Base-by-base conservation (phyloP, 495 filamentous ascomycete genomes). In the Parathielavia hyrcaniae region DNA sequence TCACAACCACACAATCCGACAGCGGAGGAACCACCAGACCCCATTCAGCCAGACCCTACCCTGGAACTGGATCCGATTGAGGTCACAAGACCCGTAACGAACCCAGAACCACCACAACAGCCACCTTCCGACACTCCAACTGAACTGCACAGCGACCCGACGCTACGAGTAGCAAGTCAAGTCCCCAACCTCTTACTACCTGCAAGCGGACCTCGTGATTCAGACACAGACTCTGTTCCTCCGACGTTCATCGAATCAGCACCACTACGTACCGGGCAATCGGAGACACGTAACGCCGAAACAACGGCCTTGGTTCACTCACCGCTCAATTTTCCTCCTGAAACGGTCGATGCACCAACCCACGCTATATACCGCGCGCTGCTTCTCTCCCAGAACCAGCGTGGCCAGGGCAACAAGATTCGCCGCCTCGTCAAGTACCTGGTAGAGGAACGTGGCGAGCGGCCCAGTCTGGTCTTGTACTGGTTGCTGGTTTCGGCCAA, bases 401-500 rank as follows among this genome's bases (percentile, higher is more conserved):
- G 17, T 26, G 52, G 32, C 14, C 17, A 55, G 12, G 36, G 34
- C 8, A 14, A 17, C 5, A 53, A 55, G 34, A 71, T 75, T 55
- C 63, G 73, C 10, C 64, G 67, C 5, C 57, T 82, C 12, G 79
- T 83, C 5, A 68, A 77, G 53, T 74, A 81, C 50, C 72, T 96
- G 20, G 72, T 96, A 50, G 71, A 74, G 32, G 77, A 79, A 34
- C 81, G 83, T 34, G 70, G 79, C 53, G 81, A 90, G 68, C 69
- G 65, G 57, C 89, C 90, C 17, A 84, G 82, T 63, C 64, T 75
- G 19, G 73, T 79, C 22, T 77, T 95, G 51, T 96, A 91, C 69
- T 80, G 85, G 59, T 81, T 83, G 0, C 73, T 96, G 35, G 83
- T 96, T 46, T 73, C 81, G 14, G 84, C 85, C 14, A 90, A 93